Evolutionary conservation across 2,329 filamentous ascomycete species (phyloP).

Genomic region (Torrubiella hemipterigena): DNA sequence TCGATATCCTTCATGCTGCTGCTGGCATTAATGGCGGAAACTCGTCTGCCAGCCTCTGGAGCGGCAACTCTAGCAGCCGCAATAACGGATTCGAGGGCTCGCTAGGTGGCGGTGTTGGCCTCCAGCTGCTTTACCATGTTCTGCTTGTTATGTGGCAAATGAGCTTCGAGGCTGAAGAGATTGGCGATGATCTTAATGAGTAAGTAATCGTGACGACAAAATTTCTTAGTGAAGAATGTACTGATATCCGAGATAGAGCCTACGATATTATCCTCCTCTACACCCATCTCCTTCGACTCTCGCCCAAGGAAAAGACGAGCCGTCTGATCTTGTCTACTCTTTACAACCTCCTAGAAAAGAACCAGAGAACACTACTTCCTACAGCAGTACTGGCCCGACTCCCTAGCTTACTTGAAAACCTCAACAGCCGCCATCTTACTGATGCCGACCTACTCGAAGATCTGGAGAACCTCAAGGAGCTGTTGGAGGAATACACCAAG

Average conservation of each 20-base stretch:
- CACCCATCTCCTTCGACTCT: conserved; percentile 81
- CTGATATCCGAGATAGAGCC: conserved; percentile 49
- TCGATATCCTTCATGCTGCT: conserved; percentile 71
- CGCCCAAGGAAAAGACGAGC: conserved; percentile 96
- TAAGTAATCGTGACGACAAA: conserved; percentile 31
- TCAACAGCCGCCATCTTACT: conserved; percentile 48
- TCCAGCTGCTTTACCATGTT: conserved; percentile 90
- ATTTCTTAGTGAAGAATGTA: background rate
- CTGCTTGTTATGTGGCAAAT: conserved; percentile 92
- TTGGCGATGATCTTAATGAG: conserved; percentile 72
- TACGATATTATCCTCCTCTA: conserved; percentile 88
- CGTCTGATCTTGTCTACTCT: conserved; percentile 82
- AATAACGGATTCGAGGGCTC: conserved; percentile 50
- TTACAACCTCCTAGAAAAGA: conserved; percentile 64
- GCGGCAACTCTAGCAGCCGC: conserved; percentile 37
- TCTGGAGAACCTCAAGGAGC: conserved; percentile 46
- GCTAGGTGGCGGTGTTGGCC: conserved; percentile 69
- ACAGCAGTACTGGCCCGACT: conserved; percentile 78
- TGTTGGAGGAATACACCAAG: conserved; percentile 55
- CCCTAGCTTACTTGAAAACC: conserved; percentile 52
- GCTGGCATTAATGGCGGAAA: conserved; percentile 60
- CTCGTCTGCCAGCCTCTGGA: conserved; percentile 50
- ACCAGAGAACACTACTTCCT: conserved; percentile 65
- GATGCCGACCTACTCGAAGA: conserved; percentile 55
- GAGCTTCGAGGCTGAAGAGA: conserved; percentile 74